Evolutionary conservation across 75 land plant species (phyloP), one percentile per base, ranked within the genome.

Genomic region (Pinus albicaulis): DNA sequence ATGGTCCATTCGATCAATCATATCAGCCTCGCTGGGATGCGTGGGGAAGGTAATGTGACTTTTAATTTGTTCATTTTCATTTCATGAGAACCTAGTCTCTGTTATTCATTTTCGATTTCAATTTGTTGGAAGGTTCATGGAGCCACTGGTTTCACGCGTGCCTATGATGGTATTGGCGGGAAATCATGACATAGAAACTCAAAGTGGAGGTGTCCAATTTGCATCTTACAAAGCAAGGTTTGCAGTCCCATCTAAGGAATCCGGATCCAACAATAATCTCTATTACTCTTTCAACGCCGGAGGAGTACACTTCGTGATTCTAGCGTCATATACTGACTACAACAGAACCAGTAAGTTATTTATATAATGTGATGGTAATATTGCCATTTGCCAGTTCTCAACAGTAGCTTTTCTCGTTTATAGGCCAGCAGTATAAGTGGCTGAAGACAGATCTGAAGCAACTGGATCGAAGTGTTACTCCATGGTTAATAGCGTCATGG

Each of bases 81-180:
- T 44, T 48, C 12, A 48, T 10, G 3, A 10, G 11, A 48, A 10
- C 53, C 53, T 44, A 44, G 7, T 7, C 48, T 8, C 3, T 10
- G 11, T 48, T 48, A 48, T 48, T 48, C 53, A 10, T 48, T 48
- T 48, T 48, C 12, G 11, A 48, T 48, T 48, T 48, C 11, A 48
- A 48, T 48, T 48, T 48, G 2, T 48, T 48, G 10, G 36, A 68
- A 96, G 97, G 79, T 90, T 93, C 71, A 81, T 93, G 92, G 89
- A 96, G 82, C 89, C 97, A 3, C n/a, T 96, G 68, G 86, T 78
- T 17, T 91, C 97, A 75, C 81, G 78, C 71, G 82, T 96, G 23
- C 99, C 99, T 10, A 85, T 90, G 86, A 96, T 96, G 97, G 99
- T 96, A n/a, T 86, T 96, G 16, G 97, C 88, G 86, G 99, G 97